Evolutionary conservation across 2,329 filamentous ascomycete species (phyloP).

Genomic region (Sphaceloma murrayae): DNA sequence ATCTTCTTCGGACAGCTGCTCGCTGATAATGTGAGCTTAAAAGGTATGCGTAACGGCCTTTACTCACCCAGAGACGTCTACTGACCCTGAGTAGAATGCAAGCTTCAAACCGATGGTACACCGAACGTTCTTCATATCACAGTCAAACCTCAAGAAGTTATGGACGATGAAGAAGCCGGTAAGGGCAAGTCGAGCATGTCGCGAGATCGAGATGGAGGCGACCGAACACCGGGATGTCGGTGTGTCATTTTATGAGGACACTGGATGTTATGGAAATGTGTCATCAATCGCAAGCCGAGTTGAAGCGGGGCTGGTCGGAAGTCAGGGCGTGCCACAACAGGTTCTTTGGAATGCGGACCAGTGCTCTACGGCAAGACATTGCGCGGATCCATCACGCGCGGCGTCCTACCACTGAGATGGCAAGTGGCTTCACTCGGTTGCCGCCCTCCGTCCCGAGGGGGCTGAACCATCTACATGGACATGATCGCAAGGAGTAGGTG

Average conservation of each 20-base stretch:
- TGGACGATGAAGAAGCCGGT: conserved; percentile 72
- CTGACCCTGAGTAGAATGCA: conserved; percentile 52
- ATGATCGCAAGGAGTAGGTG: too few relatives aligned
- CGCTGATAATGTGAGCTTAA: conserved; percentile 77
- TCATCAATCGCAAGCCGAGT: neutral
- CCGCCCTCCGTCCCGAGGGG: too few relatives aligned
- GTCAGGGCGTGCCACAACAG: neutral
- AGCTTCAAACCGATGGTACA: conserved; percentile 56
- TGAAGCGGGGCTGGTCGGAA: too few relatives aligned
- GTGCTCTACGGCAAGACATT: too few relatives aligned
- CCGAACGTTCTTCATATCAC: conserved; percentile 94
- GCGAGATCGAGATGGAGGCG: conserved; percentile 43
- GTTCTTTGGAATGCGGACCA: too few relatives aligned
- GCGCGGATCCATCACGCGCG: too few relatives aligned
- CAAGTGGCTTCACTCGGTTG: too few relatives aligned
- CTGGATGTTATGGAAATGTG: neutral
- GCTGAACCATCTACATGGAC: too few relatives aligned
- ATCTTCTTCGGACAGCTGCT: conserved; percentile 87
- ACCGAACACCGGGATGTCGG: conserved; percentile 51
- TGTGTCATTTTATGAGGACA: conserved; percentile 52
- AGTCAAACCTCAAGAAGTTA: conserved; percentile 71
- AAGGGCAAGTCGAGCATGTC: conserved; percentile 47
- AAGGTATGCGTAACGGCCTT: conserved; percentile 48
- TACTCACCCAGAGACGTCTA: neutral
- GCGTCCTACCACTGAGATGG: too few relatives aligned